Conservation (phyloP, 306 rosid species). For the Ziziphus jujuba region DNA sequence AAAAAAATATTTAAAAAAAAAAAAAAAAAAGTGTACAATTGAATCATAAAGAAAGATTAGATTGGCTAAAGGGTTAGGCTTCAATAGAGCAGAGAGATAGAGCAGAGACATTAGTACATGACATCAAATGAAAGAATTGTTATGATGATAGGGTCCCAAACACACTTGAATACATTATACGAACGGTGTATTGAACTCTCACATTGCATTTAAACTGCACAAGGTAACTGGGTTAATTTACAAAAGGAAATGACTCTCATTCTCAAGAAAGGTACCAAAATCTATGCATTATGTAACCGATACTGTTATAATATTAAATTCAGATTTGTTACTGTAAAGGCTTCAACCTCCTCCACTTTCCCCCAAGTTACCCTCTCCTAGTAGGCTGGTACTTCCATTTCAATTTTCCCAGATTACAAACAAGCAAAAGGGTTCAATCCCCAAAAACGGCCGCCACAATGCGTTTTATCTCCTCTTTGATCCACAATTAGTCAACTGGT, state of each 20-base stretch:
- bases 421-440: slow-evolving; percentile 31
- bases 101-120: slow-evolving; percentile 26
- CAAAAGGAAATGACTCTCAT: slow-evolving; percentile 31
- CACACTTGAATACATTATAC: slow-evolving; percentile 34
- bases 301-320: slow-evolving; percentile 29
- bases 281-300: slow-evolving; percentile 24
- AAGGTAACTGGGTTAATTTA: slow-evolving; percentile 47
- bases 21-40: not conserved
- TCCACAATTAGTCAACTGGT: slow-evolving; percentile 18
- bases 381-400: slow-evolving; percentile 23
- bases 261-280: slow-evolving; percentile 44
- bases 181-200: slow-evolving; percentile 28
- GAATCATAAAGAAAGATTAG: not conserved
- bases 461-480: slow-evolving; percentile 25
- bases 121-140: slow-evolving; percentile 51
- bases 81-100: not conserved
- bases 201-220: slow-evolving; percentile 21
- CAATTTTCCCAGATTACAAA: slow-evolving; percentile 37
- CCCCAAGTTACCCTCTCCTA: slow-evolving; percentile 21
- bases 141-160: slow-evolving; percentile 29
- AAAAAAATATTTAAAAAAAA: no score
- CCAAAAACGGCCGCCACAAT: slow-evolving; percentile 29
- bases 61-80: no score
- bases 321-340: slow-evolving; percentile 22
- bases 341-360: slow-evolving; percentile 25